Evolutionary conservation across 2,329 filamentous ascomycete genomes (phyloP), one percentile per base, ranked within the genome.

Genomic region (Ploettnerulaceae sp.): DNA sequence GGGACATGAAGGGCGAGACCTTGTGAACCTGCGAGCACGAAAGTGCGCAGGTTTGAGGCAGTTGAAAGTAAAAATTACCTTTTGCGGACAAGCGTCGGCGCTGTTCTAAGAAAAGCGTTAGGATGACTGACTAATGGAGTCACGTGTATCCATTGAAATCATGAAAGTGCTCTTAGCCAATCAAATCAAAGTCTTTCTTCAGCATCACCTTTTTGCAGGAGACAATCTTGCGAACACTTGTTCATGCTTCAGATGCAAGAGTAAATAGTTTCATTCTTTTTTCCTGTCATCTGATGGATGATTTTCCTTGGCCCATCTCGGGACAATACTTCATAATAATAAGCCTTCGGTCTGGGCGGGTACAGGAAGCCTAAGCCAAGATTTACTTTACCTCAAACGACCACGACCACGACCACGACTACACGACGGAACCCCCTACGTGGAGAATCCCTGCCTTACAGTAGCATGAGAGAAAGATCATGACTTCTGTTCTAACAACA

Each of bases 361-460:
- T 15, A 40, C 14, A 14, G 9, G 20, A 32, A 36, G 49, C 49
- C 39, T 45, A 35, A 44, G 36, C 45, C 45, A 47, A 51, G 48
- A 40, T n/a, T n/a, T n/a, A n/a, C n/a, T 38, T 44, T 37, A 18
- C 44, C 36, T 31, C 14, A 51, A 51, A 47, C 48, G 33, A 38
- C n/a, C 29, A 3, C 42, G 26, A 20, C 36, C 22, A 20, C 28
- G n/a, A n/a, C n/a, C n/a, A n/a, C 24, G 35, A 28, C 28, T n/a
- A 14, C 5, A 18, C 5, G 7, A 15, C 33, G 25, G n/a, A 6
- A 36, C 32, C 47, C 42, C 41, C 37, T 28, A 28, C 5, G 11
- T 31, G 14, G 29, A 28, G n/a, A 17, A 46, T 25, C 29, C 37
- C 14, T 37, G 21, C 14, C 7, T 28, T 18, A 15, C 14, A 8